Evolutionary conservation across 257 asterid species (phyloP), one percentile per base, ranked within the genome.

Genomic region (Fraxinus quadrangulata): DNA sequence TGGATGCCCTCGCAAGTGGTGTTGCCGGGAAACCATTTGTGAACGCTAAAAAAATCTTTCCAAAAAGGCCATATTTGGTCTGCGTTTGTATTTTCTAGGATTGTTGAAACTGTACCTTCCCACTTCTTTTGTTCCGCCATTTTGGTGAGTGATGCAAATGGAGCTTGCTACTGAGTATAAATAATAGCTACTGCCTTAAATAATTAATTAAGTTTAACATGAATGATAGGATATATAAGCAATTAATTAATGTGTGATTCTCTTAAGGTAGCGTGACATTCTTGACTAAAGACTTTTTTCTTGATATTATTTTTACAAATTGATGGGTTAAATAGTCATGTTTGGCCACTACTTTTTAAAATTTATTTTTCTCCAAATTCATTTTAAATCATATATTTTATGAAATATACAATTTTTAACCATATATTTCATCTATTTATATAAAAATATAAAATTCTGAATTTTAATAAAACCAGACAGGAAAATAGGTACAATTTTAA

Each of bases 11-110:
- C 76, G 59, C 90, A 83, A 59, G 77, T 77, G n/a, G 93, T 36
- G 24, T 90, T 94, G 81, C 89, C 86, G 31, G 92, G 89, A 59
- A 91, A 93, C 89, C 94, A 93, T 79, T 88, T 87, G 81, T 84
- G 72, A 0, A 93, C 80, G 49, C 96, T 92, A 47, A 88, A 93
- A 71, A 93, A 90, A 73, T 91, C 94, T 33, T 77, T 40, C 30
- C 88, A 79, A 24, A 89, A 79, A 5, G 88, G 87, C 97, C 96
- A 93, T 61, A 93, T 88, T 83, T 89, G 93, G 68, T 84, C 80
- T 5, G 91, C 80, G 3, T 31, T 78, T 42, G 89, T 91, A 23
- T 80, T 85, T 63, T 78, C 63, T 28, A 91, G 81, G 33, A 2
- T 83, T 33, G 88, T 79, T 67, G 88, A 79, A 0, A 88, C 84